These are phyloP conservation scores for Magnolia changhungtana DNA, from an alignment of 164 flowering plant genomes.

Conservation along the genomic window DNA sequence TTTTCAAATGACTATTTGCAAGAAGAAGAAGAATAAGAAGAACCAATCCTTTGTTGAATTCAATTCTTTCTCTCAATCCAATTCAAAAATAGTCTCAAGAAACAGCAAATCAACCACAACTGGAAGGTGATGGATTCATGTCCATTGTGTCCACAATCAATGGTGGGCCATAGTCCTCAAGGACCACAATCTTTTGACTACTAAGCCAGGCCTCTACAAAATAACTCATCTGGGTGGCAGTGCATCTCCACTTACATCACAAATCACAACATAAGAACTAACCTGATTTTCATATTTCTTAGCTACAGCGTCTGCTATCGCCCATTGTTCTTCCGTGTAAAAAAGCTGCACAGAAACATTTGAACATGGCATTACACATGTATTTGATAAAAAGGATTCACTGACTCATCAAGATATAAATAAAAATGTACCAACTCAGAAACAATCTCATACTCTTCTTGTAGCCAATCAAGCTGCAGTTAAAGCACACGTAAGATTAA, in stretches of 20 bases:
- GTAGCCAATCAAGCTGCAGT: slow-evolving; percentile 96
- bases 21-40: no score
- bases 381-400: neutral
- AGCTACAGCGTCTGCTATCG: slow-evolving; percentile 88
- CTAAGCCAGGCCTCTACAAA: no score
- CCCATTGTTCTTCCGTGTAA: slow-evolving; percentile 71
- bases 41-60: no score
- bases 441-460: slow-evolving; percentile 78
- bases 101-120: no score
- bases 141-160: no score
- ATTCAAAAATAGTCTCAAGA: no score
- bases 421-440: slow-evolving; percentile 12
- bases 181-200: no score
- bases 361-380: slow-evolving; percentile 5
- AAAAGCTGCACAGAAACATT: slow-evolving; percentile 59
- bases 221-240: no score
- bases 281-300: slow-evolving; percentile 96
- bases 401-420: neutral
- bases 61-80: no score
- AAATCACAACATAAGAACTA: neutral
- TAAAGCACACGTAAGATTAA: slow-evolving; percentile 17
- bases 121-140: no score
- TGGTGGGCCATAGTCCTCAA: no score
- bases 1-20: no score
- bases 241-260: neutral